These are phyloP conservation scores for Umbelopsis sp. DNA, from an alignment of 371 early-diverging fungal species.

Conservation along the genomic window DNA sequence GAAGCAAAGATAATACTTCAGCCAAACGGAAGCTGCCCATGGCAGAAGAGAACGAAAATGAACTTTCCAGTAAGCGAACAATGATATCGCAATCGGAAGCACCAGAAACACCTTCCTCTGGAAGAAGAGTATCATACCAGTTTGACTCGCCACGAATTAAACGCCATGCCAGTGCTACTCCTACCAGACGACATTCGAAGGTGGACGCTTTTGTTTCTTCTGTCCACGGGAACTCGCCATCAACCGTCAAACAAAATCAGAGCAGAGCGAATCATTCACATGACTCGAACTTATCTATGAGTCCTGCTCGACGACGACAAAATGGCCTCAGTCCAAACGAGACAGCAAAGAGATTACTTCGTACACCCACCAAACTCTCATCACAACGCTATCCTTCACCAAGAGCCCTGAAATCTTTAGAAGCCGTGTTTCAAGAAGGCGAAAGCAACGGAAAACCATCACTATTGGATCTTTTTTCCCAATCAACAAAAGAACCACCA, in stretches of 20 bases:
- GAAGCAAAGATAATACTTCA: not conserved
- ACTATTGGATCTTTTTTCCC: not conserved
- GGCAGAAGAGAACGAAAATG: not conserved
- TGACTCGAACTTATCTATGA: not conserved
- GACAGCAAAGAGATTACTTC: not conserved
- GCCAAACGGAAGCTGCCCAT: not conserved
- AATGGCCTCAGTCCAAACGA: not conserved
- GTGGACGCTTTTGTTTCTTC: slow-evolving; percentile 14
- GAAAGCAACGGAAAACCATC: not conserved
- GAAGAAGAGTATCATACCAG: not conserved
- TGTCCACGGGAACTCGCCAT: not conserved
- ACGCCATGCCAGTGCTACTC: not conserved
- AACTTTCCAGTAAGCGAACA: not conserved
- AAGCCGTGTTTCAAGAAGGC: slow-evolving; percentile 10
- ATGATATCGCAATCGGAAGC: not conserved
- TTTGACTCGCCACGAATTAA: slow-evolving; percentile 12
- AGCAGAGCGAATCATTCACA: not conserved
- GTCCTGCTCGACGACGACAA: not conserved
- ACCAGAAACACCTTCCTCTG: not conserved
- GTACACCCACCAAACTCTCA: slow-evolving; percentile 1
- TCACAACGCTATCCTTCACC: not conserved
- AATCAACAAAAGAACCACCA: not conserved
- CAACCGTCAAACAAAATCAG: not conserved
- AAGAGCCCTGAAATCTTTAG: not conserved
- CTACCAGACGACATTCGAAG: not conserved